phyloP scores from a whole-genome alignment of 495 filamentous ascomycete species.

The Hypoxylon lienhwacheense region DNA sequence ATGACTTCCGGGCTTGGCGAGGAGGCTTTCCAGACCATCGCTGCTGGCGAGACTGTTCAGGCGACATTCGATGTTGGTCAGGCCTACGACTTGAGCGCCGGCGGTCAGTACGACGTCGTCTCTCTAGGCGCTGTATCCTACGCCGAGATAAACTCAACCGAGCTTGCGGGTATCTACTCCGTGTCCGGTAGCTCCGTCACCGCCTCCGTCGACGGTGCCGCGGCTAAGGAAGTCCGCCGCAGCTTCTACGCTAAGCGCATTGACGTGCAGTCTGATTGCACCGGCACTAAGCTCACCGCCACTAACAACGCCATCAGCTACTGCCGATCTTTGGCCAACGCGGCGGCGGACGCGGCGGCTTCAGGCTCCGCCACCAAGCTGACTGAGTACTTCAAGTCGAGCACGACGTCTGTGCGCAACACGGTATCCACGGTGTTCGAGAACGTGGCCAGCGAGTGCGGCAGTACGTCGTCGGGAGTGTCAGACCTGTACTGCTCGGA shows the following conservation, averaged over 20 bases:
- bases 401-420: conserved; percentile 44
- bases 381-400: conserved; percentile 65
- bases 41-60: conserved; percentile 57
- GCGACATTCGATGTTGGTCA: conserved; percentile 60
- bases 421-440: conserved; percentile 56
- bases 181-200: conserved; percentile 52
- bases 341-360: conserved; percentile 56
- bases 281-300: conserved; percentile 44
- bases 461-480: conserved; percentile 44
- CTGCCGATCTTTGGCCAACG: conserved; percentile 53
- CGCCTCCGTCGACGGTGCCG: conserved; percentile 53
- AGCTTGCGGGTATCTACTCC: conserved; percentile 49
- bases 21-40: conserved; percentile 60
- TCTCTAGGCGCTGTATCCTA: conserved; percentile 54
- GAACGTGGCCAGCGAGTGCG: conserved; percentile 56
- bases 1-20: conserved; percentile 47
- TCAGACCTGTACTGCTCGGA: conserved; percentile 60
- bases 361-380: conserved; percentile 55
- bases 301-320: conserved; percentile 53
- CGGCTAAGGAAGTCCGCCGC: conserved; percentile 53
- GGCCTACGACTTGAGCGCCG: conserved; percentile 57
- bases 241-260: conserved; percentile 55
- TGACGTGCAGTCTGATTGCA: conserved; percentile 51
- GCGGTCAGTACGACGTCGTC: conserved; percentile 52
- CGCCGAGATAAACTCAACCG: conserved; percentile 51